Percentiles rank a stretch among this genome's conserved stretches.
Conservation (phyloP, 768 basidiomycete species). For the Tricholoma bakamatsutake region DNA sequence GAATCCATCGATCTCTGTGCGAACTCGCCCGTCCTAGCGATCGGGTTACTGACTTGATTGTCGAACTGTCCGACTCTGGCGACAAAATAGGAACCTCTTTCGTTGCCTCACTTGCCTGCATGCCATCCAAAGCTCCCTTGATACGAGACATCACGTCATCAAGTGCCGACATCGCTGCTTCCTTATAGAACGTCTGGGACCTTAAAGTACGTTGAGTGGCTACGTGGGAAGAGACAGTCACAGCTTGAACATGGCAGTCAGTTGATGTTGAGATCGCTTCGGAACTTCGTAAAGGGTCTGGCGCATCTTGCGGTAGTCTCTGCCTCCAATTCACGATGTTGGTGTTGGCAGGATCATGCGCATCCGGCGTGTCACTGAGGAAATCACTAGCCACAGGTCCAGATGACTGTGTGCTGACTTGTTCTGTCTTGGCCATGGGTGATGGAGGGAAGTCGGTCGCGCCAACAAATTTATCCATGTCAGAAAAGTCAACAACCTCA, state of each 20-base stretch:
- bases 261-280: neutral
- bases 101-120: constrained; percentile 43
- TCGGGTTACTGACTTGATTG: constrained; percentile 14
- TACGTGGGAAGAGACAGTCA: constrained; percentile 18
- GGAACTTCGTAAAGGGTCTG: neutral
- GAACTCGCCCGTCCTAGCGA: constrained; percentile 15
- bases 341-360: constrained; percentile 21
- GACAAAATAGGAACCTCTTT: constrained; percentile 21
- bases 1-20: constrained; percentile 49
- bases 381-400: constrained; percentile 66
- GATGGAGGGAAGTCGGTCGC: constrained; percentile 22
- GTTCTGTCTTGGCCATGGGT: constrained; percentile 15
- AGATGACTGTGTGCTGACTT: constrained; percentile 17
- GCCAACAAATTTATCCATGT: constrained; percentile 66
- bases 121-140: constrained; percentile 69
- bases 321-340: constrained; percentile 44
- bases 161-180: constrained; percentile 62
- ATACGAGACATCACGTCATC: constrained; percentile 84
- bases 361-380: constrained; percentile 44
- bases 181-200: constrained; percentile 37
- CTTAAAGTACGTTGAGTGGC: constrained; percentile 31
- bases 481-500: constrained; percentile 77
- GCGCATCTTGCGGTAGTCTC: constrained; percentile 10
- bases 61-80: constrained; percentile 18
- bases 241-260: constrained; percentile 18